A percentile compares a stretch with the other conserved stretches of the same genome.
These are phyloP conservation scores for Verticillium dahliae DNA, from an alignment of 2,329 filamentous ascomycete species.

Conservation along the genomic window DNA sequence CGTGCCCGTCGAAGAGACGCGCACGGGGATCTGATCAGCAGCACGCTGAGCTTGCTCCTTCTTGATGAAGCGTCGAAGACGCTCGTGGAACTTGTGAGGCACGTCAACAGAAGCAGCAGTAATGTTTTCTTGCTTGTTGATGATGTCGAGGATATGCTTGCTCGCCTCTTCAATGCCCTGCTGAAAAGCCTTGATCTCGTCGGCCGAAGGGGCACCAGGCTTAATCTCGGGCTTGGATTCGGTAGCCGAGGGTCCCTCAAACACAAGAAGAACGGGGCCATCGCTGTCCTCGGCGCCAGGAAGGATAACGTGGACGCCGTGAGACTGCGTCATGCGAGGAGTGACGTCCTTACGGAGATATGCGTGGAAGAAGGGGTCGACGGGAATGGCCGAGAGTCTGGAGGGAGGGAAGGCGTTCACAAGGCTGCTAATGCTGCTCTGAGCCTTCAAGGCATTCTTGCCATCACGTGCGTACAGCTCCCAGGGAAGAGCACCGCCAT, in stretches of 20 bases:
- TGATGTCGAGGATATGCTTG: conserved; percentile 49
- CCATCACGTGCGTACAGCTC: conserved; percentile 82
- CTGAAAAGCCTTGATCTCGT: conserved; percentile 47
- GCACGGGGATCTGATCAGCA: conserved; percentile 52
- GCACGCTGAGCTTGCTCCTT: conserved; percentile 53
- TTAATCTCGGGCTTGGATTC: conserved; percentile 12
- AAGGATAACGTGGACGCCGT: conserved; percentile 67
- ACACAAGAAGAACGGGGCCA: conserved; percentile 65
- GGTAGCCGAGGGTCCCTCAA: conserved; percentile 49
- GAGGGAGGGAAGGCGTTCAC: conserved; percentile 69
- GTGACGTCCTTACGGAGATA: conserved; percentile 61
- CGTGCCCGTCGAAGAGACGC: conserved; percentile 52
- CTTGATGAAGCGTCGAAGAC: conserved; percentile 57
- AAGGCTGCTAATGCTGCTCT: conserved; percentile 67
- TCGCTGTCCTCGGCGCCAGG: conserved; percentile 55
- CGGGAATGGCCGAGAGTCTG: conserved; percentile 57
- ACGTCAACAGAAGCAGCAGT: conserved; percentile 47
- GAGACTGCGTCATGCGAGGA: conserved; percentile 57
- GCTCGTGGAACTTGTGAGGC: conserved; percentile 57
- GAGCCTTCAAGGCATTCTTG: conserved; percentile 73
- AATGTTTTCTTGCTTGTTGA: conserved; percentile 53
- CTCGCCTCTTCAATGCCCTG: conserved; percentile 48
- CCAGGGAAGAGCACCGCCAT: conserved; percentile 66
- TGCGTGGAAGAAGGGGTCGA: conserved; percentile 75
- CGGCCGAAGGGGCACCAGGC: conserved; percentile 17